A percentile compares a stretch with the other conserved stretches of the same genome.
Conservation (phyloP, 495 filamentous ascomycete genomes). For the Parachaetomium inaequale region DNA sequence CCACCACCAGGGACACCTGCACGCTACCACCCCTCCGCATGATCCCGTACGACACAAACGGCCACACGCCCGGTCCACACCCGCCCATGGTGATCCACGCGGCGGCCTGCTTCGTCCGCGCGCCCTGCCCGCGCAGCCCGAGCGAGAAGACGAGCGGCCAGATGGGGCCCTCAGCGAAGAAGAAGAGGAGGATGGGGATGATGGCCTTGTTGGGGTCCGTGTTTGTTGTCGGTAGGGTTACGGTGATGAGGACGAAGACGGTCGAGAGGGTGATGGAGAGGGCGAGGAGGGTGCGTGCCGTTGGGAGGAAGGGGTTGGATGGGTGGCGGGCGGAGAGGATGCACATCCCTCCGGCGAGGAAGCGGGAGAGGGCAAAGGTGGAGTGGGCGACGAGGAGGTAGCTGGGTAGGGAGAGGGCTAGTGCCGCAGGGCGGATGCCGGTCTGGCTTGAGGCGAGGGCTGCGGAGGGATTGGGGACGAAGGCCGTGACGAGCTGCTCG, state of each 20-base stretch:
- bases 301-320: constrained; percentile 33
- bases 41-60: constrained; percentile 55
- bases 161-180: constrained; percentile 66
- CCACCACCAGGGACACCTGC: constrained; percentile 36
- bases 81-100: constrained; percentile 64
- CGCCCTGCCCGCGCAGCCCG: constrained; percentile 64
- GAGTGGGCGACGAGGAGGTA: constrained; percentile 47
- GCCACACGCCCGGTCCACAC: constrained; percentile 63
- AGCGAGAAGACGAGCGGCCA: constrained; percentile 71
- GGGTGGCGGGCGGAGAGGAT: constrained; percentile 49
- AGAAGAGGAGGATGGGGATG: constrained; percentile 49
- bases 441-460: background rate
- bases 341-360: constrained; percentile 45
- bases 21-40: constrained; percentile 29
- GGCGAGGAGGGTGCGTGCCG: constrained; percentile 54
- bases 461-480: constrained; percentile 15
- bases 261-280: constrained; percentile 45
- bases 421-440: background rate
- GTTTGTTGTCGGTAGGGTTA: constrained; percentile 39
- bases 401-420: constrained; percentile 52
- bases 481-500: constrained; percentile 40
- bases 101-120: constrained; percentile 64
- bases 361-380: constrained; percentile 47
- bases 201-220: background rate
- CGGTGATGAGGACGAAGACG: constrained; percentile 43